Evolutionary conservation across 1,139 yeast genomes (phyloP).

Genomic region (Trichomonascaceae sp.): DNA sequence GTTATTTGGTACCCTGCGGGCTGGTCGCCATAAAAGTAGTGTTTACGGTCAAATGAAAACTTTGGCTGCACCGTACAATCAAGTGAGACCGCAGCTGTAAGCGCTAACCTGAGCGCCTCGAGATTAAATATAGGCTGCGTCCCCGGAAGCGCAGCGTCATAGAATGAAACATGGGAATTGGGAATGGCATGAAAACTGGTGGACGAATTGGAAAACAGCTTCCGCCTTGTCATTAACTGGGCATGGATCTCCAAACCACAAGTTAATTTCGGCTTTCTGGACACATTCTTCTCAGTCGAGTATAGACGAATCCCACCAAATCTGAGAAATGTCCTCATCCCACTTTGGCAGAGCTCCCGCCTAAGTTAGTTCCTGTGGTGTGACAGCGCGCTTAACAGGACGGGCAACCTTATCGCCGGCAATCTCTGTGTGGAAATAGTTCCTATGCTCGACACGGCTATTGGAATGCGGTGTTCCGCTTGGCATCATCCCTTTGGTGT

Average conservation of each 20-base stretch:
- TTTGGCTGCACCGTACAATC: slow-evolving; percentile 41
- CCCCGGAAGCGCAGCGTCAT: slow-evolving; percentile 85
- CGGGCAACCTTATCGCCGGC: too few relatives aligned
- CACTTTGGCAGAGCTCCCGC: too few relatives aligned
- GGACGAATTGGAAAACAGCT: slow-evolving; percentile 51
- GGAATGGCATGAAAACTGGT: slow-evolving; percentile 39
- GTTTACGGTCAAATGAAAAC: slow-evolving; percentile 82
- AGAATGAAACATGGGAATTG: slow-evolving; percentile 60
- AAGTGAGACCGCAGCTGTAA: slow-evolving; percentile 62
- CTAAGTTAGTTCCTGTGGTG: too few relatives aligned
- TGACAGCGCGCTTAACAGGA: too few relatives aligned
- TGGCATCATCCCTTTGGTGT: too few relatives aligned
- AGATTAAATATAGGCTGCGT: slow-evolving; percentile 76
- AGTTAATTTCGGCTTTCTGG: too few relatives aligned
- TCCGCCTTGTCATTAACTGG: slow-evolving; percentile 59
- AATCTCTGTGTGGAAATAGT: too few relatives aligned
- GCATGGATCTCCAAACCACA: slow-evolving; percentile 94
- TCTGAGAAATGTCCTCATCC: too few relatives aligned
- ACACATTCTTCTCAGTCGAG: too few relatives aligned
- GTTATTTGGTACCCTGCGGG: slow-evolving; percentile 95
- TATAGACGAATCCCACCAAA: too few relatives aligned
- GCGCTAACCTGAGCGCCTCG: slow-evolving; percentile 58
- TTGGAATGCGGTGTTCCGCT: too few relatives aligned
- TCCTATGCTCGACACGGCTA: too few relatives aligned
- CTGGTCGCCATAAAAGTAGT: slow-evolving; percentile 92